Evolutionary conservation across 148 eudicot species (phyloP), one percentile per base, ranked within the genome.

Genomic region (Diospyros lotus): DNA sequence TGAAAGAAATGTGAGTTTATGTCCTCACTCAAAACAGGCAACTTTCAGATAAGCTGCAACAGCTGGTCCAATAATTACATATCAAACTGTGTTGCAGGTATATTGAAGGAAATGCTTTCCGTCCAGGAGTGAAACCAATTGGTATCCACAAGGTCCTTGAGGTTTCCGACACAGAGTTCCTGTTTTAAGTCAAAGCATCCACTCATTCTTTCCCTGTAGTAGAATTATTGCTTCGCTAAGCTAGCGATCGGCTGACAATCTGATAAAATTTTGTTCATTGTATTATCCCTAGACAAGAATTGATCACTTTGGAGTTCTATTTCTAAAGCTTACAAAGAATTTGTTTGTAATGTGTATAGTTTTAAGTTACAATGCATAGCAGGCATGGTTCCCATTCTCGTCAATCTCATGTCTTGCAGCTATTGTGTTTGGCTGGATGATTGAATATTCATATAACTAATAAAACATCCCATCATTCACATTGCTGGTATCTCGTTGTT

Each of bases 71-170:
- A 54, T 39, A 12, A 3, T 18, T 17, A 68, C 13, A 44, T 38
- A 69, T 54, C 67, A 17, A 64, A 66, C 72, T 7, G 52, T 67
- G 43, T 55, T 65, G 72, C 87, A 94, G 98, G 93, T 94, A 94
- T 70, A 92, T 94, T 38, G 98, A 92, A 82, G 89, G 96, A 68
- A 94, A 94, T 74, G 79, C 92, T 39, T 94, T 95, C 88, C 85
- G 91, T 59, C 79, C 85, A 69, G 97, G 96, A 18, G 98, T 95
- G 45, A 95, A 87, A 67, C 89, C 98, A 14, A 90, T 94, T 44
- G 97, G 98, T n/a, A 48, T 84, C 54, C 98, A 94, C 86, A 90
- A 90, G 77, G 96, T 91, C 67, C 93, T 94, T 64, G 98, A 94
- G 82, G 86, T 92, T 48, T 82, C 97, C 28, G 98, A 94, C 74